Conservation (phyloP, 176 grass and related monocot genomes). For the Lolium rigidum region DNA sequence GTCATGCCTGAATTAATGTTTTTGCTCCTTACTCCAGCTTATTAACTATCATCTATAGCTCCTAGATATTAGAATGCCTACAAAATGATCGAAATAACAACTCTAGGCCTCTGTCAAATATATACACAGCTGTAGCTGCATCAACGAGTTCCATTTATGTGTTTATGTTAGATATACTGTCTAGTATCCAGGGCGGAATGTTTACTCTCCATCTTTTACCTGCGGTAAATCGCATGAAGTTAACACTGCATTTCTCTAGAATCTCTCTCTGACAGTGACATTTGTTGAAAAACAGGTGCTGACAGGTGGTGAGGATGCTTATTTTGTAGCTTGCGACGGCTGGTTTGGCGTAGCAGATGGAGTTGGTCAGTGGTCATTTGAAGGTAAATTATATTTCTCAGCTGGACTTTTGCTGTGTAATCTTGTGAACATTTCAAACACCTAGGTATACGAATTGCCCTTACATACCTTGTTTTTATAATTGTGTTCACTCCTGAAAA, state of each 20-base stretch:
- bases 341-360: constrained; percentile 99
- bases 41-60: constrained; percentile 14
- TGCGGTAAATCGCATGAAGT: neutral
- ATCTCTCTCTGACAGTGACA: constrained; percentile 21
- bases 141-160: neutral
- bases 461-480: neutral
- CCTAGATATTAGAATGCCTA: neutral
- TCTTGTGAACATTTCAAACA: neutral
- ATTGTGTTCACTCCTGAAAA: constrained; percentile 20
- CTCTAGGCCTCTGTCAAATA: neutral
- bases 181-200: neutral
- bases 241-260: neutral
- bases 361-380: constrained; percentile 98
- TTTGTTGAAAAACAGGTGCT: constrained; percentile 54
- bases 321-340: constrained; percentile 66
- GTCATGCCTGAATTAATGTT: neutral
- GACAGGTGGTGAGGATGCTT: constrained; percentile 97
- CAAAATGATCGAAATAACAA: constrained; percentile 18
- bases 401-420: constrained; percentile 11
- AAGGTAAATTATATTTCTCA: constrained; percentile 64
- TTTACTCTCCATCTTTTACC: constrained; percentile 4
- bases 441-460: neutral
- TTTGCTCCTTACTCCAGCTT: neutral
- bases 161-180: neutral
- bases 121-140: constrained; percentile 4